These are phyloP conservation scores for Xylaria sp. DNA, from an alignment of 495 filamentous ascomycete species.

Conservation along the genomic window DNA sequence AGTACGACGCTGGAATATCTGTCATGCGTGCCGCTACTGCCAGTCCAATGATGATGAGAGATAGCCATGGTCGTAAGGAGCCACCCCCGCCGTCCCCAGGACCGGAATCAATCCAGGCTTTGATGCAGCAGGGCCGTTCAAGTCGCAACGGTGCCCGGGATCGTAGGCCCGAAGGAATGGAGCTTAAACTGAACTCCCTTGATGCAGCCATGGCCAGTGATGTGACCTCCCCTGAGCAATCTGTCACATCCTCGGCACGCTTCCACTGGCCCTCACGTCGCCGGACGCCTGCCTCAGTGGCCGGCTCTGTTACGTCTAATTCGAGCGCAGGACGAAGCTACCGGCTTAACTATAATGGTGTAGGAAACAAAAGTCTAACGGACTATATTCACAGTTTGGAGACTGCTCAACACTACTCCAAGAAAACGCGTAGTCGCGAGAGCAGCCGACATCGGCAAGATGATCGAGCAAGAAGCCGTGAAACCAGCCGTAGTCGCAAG, in stretches of 20 bases:
- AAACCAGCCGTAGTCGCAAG: constrained; percentile 58
- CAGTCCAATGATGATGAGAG: constrained; percentile 58
- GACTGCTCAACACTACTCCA: constrained; percentile 69
- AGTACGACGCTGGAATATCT: constrained; percentile 35
- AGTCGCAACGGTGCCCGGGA: constrained; percentile 75
- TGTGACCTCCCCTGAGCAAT: constrained; percentile 57
- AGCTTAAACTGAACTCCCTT: constrained; percentile 71
- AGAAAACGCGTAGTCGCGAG: constrained; percentile 59
- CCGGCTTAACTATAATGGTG: constrained; percentile 32
- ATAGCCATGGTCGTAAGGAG: constrained; percentile 38
- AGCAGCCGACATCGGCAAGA: constrained; percentile 64
- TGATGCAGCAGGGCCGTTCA: constrained; percentile 63
- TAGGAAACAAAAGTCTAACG: constrained; percentile 71
- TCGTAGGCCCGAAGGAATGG: constrained; percentile 81
- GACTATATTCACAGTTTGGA: constrained; percentile 90
- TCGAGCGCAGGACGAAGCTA: constrained; percentile 49
- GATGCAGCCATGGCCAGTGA: constrained; percentile 60
- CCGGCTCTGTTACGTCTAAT: constrained; percentile 53
- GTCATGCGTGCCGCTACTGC: constrained; percentile 53
- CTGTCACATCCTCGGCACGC: constrained; percentile 50
- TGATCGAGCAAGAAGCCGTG: constrained; percentile 54
- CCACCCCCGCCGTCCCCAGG: constrained; percentile 60
- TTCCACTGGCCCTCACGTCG: constrained; percentile 57
- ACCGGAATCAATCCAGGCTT: constrained; percentile 48
- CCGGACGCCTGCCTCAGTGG: constrained; percentile 53